A percentile compares a stretch with the other conserved stretches of the same genome.
These are phyloP conservation scores for Candolleomyces efflorescens DNA, from an alignment of 768 basidiomycete species.

Conservation along the genomic window DNA sequence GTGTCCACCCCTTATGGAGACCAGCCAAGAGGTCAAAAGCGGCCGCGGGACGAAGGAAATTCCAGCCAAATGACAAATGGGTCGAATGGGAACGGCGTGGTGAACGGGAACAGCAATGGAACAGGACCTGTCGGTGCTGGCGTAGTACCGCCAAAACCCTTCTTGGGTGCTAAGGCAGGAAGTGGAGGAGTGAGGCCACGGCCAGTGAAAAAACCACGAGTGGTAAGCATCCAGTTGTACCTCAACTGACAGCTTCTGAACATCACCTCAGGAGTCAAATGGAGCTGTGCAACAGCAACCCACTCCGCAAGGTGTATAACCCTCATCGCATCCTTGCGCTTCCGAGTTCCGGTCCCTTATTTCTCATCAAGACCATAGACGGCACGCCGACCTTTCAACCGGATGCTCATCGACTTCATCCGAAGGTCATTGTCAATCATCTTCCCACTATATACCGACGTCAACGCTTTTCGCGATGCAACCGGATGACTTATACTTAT, in stretches of 20 bases:
- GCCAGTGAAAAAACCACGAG: conserved; percentile 71
- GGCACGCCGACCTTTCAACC: too few relatives aligned
- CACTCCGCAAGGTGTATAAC: conserved; percentile 64
- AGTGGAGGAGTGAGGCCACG: conserved; percentile 54
- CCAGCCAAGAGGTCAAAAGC: conserved; percentile 34
- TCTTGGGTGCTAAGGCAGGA: conserved; percentile 56
- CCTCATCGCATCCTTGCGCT: not conserved
- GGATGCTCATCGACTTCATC: too few relatives aligned
- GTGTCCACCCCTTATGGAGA: conserved; percentile 30
- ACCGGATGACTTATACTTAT: not conserved
- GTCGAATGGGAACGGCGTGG: conserved; percentile 23
- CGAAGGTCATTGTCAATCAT: too few relatives aligned
- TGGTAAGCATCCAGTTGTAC: conserved; percentile 43
- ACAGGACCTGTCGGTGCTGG: conserved; percentile 29
- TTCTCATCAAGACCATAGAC: not conserved
- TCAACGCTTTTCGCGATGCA: not conserved
- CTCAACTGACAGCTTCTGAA: not conserved
- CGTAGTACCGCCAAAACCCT: conserved; percentile 20
- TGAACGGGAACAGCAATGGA: conserved; percentile 23
- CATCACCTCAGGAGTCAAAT: conserved; percentile 47
- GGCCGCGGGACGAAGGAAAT: conserved; percentile 34
- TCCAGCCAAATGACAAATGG: conserved; percentile 16
- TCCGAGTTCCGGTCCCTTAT: not conserved
- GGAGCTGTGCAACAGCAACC: conserved; percentile 56
- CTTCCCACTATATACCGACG: not conserved